These are phyloP conservation scores for Sarocladium strictum DNA, from an alignment of 2,329 filamentous ascomycete species.

Conservation along the genomic window DNA sequence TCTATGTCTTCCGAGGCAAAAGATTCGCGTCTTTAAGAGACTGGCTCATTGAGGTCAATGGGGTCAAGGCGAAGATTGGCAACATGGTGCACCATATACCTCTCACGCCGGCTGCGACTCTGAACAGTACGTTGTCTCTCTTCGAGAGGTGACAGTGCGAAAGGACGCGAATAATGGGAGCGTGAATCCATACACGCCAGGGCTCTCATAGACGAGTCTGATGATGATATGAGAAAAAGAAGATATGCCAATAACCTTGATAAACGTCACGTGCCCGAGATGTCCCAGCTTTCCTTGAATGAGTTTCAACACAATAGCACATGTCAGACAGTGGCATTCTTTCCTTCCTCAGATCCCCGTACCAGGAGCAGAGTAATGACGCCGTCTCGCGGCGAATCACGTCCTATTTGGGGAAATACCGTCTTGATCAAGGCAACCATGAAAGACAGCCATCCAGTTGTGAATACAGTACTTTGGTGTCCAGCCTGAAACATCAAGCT, in stretches of 20 bases:
- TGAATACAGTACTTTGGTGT: too few species aligned
- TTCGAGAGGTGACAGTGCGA: slow-evolving; percentile 11
- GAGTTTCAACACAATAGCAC: background rate
- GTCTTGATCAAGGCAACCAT: background rate
- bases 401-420: background rate
- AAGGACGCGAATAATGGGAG: background rate
- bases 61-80: slow-evolving; percentile 69
- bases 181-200: background rate
- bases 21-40: slow-evolving; percentile 25
- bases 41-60: slow-evolving; percentile 49
- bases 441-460: background rate
- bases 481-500: too few species aligned
- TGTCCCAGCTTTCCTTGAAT: background rate
- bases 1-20: slow-evolving; percentile 18
- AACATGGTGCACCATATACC: slow-evolving; percentile 55
- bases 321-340: too few species aligned
- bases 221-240: slow-evolving; percentile 5
- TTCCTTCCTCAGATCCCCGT: background rate
- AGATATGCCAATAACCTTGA: background rate
- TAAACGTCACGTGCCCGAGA: background rate
- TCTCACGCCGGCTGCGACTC: slow-evolving; percentile 19
- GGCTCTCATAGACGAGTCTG: background rate
- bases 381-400: background rate
- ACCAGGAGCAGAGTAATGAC: background rate
- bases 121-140: slow-evolving; percentile 10